Base-by-base conservation (phyloP, 257 asterid species). In the Ocimum tenuiflorum region DNA sequence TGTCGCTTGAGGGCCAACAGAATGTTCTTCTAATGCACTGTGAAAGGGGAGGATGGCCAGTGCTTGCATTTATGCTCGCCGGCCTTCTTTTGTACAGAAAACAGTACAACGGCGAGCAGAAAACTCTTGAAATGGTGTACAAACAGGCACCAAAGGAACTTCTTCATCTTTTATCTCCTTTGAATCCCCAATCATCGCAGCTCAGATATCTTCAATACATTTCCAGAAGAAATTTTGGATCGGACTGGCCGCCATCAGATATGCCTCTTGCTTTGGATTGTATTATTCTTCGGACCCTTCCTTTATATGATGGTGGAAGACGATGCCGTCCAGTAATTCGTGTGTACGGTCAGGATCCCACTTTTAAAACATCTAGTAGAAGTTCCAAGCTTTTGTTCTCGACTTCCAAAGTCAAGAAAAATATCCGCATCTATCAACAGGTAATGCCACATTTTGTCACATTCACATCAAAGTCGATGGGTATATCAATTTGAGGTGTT, bases 141-240 rank as follows among this genome's bases (percentile, higher is more conserved):
- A 94, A 88, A 75, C 99, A 94, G 80, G 97, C 97, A n/a, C 97
- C 99, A 2, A 83, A 83, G 74, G 96, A 94, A 67, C 92, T 94
- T 73, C 96, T 94, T 80, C 91, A 94, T 85, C 88, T 94, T 78
- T 80, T 94, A 82, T 88, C 96, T 72, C 90, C 92, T 70, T 66
- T 94, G 79, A 94, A 94, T 85, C 97, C 99, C 6, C 99, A 90
- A 74, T 95, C 99, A 42, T 94, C 99, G 75, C 99, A 94, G 86
- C 85, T 86, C 65, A 85, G 99, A 79, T 94, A 94, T 77, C 99
- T 94, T 76, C 97, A 94, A 68, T 90, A 90, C 81, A 94, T 94
- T 36, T 78, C 91, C 31, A 81, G 95, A 77, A 85, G 89, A 80
- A 86, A 82, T 67, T 23, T 86, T 47, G 91, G 95, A 63, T 80